Conservation (phyloP, 2,329 filamentous ascomycete genomes). For the Aspergillus flavus region DNA sequence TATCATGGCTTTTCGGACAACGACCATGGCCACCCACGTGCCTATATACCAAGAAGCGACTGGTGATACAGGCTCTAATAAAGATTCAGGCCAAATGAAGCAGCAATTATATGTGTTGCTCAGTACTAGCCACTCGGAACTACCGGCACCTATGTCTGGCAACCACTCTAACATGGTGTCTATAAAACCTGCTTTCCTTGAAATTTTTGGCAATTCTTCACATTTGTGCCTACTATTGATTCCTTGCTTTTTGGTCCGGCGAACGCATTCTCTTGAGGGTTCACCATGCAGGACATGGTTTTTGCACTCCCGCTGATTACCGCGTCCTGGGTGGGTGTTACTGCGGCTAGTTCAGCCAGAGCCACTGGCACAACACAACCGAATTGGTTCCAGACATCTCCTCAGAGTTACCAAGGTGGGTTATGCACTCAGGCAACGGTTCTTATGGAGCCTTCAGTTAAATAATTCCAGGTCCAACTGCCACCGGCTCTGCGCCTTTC, state of each 20-base stretch:
- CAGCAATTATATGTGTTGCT: neutral
- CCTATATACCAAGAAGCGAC: neutral
- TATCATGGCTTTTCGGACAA: neutral
- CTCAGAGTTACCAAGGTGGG: constrained; percentile 6
- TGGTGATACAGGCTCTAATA: neutral
- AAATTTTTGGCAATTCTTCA: neutral
- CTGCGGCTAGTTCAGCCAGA: neutral
- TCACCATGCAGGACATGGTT: neutral
- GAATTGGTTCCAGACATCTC: constrained; percentile 4
- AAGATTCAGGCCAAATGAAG: neutral
- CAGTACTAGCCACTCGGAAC: neutral
- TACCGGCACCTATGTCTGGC: neutral
- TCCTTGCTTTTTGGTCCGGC: too few relatives aligned
- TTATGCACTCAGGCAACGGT: neutral
- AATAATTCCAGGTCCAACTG: neutral
- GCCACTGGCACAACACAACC: neutral
- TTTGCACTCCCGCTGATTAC: neutral
- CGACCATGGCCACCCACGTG: neutral
- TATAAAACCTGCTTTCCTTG: neutral
- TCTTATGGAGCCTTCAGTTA: neutral
- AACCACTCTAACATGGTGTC: neutral
- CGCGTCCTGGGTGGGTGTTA: neutral
- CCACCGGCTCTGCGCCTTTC: constrained; percentile 71
- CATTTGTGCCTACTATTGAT: neutral
- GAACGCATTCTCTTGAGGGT: neutral